A percentile compares a stretch with the other conserved stretches of the same genome.
phyloP scores from a whole-genome alignment of 2,329 filamentous ascomycete species.

The Immersiporthe knoxdaviesiana region DNA sequence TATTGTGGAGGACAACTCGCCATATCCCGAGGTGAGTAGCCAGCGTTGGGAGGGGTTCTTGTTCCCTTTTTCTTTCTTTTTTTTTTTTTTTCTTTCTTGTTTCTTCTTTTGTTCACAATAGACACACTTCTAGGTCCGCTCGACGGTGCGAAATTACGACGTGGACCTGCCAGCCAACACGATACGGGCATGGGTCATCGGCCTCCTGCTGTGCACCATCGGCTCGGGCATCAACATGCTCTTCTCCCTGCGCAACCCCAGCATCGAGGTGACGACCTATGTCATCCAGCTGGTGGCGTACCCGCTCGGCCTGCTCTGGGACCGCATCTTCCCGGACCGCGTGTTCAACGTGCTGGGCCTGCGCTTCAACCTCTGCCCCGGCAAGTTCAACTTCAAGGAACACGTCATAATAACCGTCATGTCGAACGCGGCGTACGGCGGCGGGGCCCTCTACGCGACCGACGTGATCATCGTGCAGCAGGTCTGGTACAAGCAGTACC shows the following conservation, averaged over 20 bases:
- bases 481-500: conserved; percentile 60
- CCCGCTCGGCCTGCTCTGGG: conserved; percentile 59
- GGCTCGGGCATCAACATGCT: conserved; percentile 66
- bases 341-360: conserved; percentile 55
- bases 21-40: conserved; percentile 63
- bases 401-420: conserved; percentile 66
- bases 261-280: conserved; percentile 62
- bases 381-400: conserved; percentile 65
- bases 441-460: conserved; percentile 60
- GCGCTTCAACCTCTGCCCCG: conserved; percentile 60
- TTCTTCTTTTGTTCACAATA: no score
- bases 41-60: no score
- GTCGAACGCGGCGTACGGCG: conserved; percentile 60
- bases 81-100: neutral
- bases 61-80: neutral
- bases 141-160: conserved; percentile 67
- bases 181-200: conserved; percentile 66
- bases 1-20: conserved; percentile 66
- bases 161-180: conserved; percentile 68
- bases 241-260: conserved; percentile 63
- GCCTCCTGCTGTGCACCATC: conserved; percentile 62
- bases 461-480: conserved; percentile 55
- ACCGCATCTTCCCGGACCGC: conserved; percentile 57
- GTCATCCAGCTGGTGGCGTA: conserved; percentile 66
- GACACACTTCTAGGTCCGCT: conserved; percentile 55